These are phyloP conservation scores for Delonix regia DNA, from an alignment of 306 rosid genomes.

Conservation along the genomic window DNA sequence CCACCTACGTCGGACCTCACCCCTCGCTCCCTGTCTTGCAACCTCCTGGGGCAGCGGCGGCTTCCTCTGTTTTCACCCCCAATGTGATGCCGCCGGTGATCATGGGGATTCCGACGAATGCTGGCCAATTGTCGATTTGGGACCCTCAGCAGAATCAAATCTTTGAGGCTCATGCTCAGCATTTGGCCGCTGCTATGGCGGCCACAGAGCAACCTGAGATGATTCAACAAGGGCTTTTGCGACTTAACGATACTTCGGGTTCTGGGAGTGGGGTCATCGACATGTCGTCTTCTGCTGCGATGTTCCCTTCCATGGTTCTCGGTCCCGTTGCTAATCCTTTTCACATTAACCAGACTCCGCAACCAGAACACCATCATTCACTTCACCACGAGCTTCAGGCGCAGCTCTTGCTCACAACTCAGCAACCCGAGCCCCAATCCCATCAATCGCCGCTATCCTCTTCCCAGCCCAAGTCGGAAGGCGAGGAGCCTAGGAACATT, in stretches of 20 bases:
- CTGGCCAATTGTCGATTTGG: slow-evolving; percentile 36
- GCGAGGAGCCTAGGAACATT: slow-evolving; percentile 42
- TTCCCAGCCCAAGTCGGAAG: slow-evolving; percentile 35
- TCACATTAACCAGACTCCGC: slow-evolving; percentile 30
- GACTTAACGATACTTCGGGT: slow-evolving; percentile 37
- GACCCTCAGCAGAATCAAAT: slow-evolving; percentile 38
- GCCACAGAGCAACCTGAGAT: slow-evolving; percentile 52
- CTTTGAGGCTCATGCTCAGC: slow-evolving; percentile 51
- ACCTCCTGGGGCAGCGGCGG: not conserved
- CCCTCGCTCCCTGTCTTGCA: not conserved
- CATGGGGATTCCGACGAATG: slow-evolving; percentile 33
- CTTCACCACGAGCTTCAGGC: slow-evolving; percentile 44
- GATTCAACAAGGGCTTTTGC: slow-evolving; percentile 37
- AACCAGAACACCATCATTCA: slow-evolving; percentile 22
- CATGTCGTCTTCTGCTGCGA: slow-evolving; percentile 12
- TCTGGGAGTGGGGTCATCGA: slow-evolving; percentile 41
- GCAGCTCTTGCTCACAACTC: slow-evolving; percentile 55
- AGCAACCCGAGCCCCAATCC: slow-evolving; percentile 19
- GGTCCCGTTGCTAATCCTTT: slow-evolving; percentile 38
- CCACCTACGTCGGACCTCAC: slow-evolving; percentile 6
- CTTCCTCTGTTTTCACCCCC: slow-evolving; percentile 36
- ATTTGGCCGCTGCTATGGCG: slow-evolving; percentile 41
- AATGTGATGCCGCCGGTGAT: slow-evolving; percentile 34
- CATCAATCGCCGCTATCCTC: slow-evolving; percentile 16
- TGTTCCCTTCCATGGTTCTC: slow-evolving; percentile 51